A percentile compares a stretch with the other conserved stretches of the same genome.
Evolutionary conservation across 208 protist species (phyloP).

Genomic region (Acanthamoeba lenticulata): DNA sequence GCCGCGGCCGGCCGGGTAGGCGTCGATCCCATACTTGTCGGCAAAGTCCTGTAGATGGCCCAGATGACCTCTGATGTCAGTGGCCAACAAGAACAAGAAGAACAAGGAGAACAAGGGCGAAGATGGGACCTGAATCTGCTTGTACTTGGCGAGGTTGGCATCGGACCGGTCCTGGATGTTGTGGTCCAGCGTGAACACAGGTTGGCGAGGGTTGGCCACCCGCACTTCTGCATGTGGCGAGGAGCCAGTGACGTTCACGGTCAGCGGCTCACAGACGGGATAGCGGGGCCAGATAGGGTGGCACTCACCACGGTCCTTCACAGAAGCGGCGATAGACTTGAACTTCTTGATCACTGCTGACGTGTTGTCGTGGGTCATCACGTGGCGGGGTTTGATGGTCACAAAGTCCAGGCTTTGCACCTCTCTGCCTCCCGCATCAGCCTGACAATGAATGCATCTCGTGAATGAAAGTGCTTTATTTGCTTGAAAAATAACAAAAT

Average conservation of each 20-base stretch:
- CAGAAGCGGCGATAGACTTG: constrained; percentile 47
- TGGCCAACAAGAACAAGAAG: neutral
- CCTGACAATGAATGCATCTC: neutral
- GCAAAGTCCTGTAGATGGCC: constrained; percentile 72
- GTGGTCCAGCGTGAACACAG: constrained; percentile 87
- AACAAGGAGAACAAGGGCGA: neutral
- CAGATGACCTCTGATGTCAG: no score
- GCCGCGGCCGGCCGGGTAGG: constrained; percentile 85
- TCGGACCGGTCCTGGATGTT: constrained; percentile 86
- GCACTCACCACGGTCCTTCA: neutral
- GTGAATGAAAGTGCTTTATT: neutral
- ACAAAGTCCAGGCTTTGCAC: constrained; percentile 79
- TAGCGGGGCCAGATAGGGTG: neutral
- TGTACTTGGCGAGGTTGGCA: constrained; percentile 86
- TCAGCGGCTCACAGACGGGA: neutral
- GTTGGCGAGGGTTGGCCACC: constrained; percentile 74
- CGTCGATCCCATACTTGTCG: constrained; percentile 78
- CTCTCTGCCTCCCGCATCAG: neutral
- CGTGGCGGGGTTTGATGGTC: constrained; percentile 79
- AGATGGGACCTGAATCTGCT: constrained; percentile 66
- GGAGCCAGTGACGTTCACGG: neutral
- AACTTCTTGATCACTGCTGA: constrained; percentile 86
- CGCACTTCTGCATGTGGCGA: neutral
- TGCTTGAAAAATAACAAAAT: neutral
- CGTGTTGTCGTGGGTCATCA: constrained; percentile 88